phyloP scores from a whole-genome alignment of 2,329 filamentous ascomycete species.

The Acarospora socialis region DNA sequence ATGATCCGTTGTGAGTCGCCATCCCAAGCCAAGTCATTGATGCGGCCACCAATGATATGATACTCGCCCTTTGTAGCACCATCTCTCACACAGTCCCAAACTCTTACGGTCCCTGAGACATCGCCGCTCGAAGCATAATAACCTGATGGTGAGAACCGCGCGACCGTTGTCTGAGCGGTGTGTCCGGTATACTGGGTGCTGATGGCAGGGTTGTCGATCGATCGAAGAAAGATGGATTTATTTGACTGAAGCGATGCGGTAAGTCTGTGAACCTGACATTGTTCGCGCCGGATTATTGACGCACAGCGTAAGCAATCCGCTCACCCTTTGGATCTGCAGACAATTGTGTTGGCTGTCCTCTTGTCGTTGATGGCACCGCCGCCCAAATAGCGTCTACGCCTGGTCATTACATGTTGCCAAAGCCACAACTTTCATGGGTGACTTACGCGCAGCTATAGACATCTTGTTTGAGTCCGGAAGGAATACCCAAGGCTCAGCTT shows the following conservation, averaged over 20 bases:
- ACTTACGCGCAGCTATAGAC: conserved; percentile 14
- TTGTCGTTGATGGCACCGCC: conserved; percentile 65
- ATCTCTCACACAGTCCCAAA: conserved; percentile 81
- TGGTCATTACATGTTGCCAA: not conserved
- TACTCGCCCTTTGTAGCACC: conserved; percentile 91
- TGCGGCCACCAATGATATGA: conserved; percentile 80
- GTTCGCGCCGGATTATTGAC: conserved; percentile 19
- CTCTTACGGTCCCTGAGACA: conserved; percentile 64
- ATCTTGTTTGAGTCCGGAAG: not conserved
- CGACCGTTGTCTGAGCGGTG: conserved; percentile 76
- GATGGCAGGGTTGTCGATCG: conserved; percentile 74
- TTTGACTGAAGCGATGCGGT: conserved; percentile 49
- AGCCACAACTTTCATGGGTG: not conserved
- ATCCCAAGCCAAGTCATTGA: conserved; percentile 96
- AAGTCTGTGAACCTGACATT: conserved; percentile 4
- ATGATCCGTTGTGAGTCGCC: conserved; percentile 94
- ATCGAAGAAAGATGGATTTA: conserved; percentile 92
- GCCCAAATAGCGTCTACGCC: conserved; percentile 59
- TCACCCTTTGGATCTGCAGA: conserved; percentile 81
- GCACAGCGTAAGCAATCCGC: conserved; percentile 80
- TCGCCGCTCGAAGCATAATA: conserved; percentile 94
- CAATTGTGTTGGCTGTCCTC: conserved; percentile 79
- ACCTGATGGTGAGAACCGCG: conserved; percentile 83
- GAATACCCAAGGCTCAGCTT: too few species aligned
- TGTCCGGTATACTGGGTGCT: conserved; percentile 88